phyloP scores from a whole-genome alignment of 495 filamentous ascomycete genomes.

The Aspergillus cavernicola region DNA sequence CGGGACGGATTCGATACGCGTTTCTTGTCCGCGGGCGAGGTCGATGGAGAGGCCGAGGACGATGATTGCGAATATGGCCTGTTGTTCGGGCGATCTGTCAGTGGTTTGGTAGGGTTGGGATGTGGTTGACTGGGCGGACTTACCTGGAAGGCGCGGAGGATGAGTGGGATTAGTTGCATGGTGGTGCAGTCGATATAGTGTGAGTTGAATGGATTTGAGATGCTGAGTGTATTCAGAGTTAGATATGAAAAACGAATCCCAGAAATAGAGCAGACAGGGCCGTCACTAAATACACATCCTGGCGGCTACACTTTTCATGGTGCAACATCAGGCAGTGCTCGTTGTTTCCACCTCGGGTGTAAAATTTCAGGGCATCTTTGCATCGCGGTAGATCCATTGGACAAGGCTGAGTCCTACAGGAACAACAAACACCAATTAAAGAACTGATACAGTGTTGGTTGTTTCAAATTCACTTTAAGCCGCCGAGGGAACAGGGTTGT shows the following conservation, averaged over 20 bases:
- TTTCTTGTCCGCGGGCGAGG: conserved; percentile 41
- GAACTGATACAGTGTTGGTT: not conserved
- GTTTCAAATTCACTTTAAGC: too few relatives aligned
- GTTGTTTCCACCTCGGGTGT: too few relatives aligned
- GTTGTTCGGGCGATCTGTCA: not conserved
- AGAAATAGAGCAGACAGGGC: too few relatives aligned
- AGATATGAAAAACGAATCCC: too few relatives aligned
- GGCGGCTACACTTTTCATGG: too few relatives aligned
- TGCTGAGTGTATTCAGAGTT: not conserved
- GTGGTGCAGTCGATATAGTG: not conserved
- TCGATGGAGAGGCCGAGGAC: conserved; percentile 45
- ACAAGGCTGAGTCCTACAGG: too few relatives aligned
- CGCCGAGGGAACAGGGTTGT: not conserved
- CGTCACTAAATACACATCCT: too few relatives aligned
- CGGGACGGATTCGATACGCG: conserved; percentile 29
- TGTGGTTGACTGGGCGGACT: not conserved
- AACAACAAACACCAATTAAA: not conserved
- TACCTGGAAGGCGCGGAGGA: conserved; percentile 4
- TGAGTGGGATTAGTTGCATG: not conserved
- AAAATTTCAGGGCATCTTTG: too few relatives aligned
- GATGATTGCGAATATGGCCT: conserved; percentile 44
- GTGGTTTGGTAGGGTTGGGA: not conserved
- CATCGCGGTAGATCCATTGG: too few relatives aligned
- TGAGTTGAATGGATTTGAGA: not conserved
- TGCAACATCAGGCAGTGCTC: too few relatives aligned